Base-by-base conservation (phyloP, 2,329 filamentous ascomycete genomes). In the Macroventuria anomochaeta region DNA sequence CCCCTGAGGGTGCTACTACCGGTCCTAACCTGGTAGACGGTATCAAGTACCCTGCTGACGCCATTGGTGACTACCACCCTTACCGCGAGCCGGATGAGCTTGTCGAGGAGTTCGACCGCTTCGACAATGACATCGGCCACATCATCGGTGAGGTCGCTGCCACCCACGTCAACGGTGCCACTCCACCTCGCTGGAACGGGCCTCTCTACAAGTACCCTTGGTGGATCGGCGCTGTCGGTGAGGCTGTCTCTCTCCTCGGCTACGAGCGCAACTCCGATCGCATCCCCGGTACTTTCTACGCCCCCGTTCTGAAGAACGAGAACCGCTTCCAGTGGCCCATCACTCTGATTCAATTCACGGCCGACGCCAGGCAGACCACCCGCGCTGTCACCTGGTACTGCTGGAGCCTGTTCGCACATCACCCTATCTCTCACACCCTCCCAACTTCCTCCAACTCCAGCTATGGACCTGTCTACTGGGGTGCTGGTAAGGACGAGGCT, bases 201-300 rank as follows among this genome's bases (percentile, higher is more conserved):
- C 29, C 49, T 6, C 43, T 71, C 5, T 61, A 64, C 55, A 58
- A 48, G 12, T 69, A 64, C 43, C 62, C 67, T 10, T 75, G 64
- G 65, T 70, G 72, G 84, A 82, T 83, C 42, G 85, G 84, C 21
- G 77, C 82, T 7, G 83, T 89, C 2, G 81, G 81, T 12, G 87
- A 89, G 67, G 86, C 85, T 20, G 79, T 89, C n/a, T 86, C 82
- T 49, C 76, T 88, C 13, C 79, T 89, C 57, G 83, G 85, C 15
- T 83, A 84, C 25, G 87, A 89, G 77, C 79, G 86, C 50, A 89
- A 89, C 71, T 78, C 80, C 3, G 83, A 87, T 61, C 79, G 80
- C 17, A 79, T 87, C 37, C 79, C 80, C 2, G 83, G 82, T 6
- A 79, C 81, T 0, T 66, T 64, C 43, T 69, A 71, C 48, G 70